phyloP scores from a whole-genome alignment of 495 filamentous ascomycete species.

The Mytilinidion resinicola region DNA sequence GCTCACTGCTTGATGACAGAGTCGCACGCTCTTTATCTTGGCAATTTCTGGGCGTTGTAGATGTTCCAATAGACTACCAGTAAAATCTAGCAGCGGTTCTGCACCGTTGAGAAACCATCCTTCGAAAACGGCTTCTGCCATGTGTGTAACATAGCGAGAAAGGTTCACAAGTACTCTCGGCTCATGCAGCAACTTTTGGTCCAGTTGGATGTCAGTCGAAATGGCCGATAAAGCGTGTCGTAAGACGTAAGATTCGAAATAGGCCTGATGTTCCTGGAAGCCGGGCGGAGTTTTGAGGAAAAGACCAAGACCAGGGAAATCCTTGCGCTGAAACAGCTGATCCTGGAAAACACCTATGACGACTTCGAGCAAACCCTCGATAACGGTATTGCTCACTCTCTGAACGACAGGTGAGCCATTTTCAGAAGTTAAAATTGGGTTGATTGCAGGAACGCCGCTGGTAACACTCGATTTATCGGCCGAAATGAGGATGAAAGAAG shows the following conservation, averaged over 20 bases:
- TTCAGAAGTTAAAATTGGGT: constrained; percentile 53
- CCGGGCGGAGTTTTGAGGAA: constrained; percentile 87
- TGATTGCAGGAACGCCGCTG: constrained; percentile 46
- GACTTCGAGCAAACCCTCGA: constrained; percentile 69
- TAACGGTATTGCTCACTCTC: constrained; percentile 58
- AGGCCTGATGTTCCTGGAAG: constrained; percentile 87
- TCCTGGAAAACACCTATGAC: constrained; percentile 73
- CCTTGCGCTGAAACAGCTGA: constrained; percentile 73
- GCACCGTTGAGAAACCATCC: constrained; percentile 91
- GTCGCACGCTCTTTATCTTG: constrained; percentile 71
- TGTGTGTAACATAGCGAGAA: constrained; percentile 66
- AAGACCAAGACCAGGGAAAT: constrained; percentile 83
- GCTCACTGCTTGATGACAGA: constrained; percentile 73
- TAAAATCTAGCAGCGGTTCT: constrained; percentile 74
- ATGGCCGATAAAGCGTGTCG: constrained; percentile 66
- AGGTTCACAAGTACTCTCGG: constrained; percentile 81
- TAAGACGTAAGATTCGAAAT: constrained; percentile 87
- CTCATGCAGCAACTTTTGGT: constrained; percentile 68
- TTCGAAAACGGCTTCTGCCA: constrained; percentile 86
- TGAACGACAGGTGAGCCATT: constrained; percentile 41
- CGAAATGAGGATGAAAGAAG: constrained; percentile 83
- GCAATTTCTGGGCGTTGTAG: constrained; percentile 80
- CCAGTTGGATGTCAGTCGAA: constrained; percentile 59
- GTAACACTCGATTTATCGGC: constrained; percentile 54
- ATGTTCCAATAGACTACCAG: constrained; percentile 79